Percentiles rank a stretch among this genome's conserved stretches.
Evolutionary conservation across 2,329 filamentous ascomycete genomes (phyloP).

Genomic region (Seiridium cupressi): DNA sequence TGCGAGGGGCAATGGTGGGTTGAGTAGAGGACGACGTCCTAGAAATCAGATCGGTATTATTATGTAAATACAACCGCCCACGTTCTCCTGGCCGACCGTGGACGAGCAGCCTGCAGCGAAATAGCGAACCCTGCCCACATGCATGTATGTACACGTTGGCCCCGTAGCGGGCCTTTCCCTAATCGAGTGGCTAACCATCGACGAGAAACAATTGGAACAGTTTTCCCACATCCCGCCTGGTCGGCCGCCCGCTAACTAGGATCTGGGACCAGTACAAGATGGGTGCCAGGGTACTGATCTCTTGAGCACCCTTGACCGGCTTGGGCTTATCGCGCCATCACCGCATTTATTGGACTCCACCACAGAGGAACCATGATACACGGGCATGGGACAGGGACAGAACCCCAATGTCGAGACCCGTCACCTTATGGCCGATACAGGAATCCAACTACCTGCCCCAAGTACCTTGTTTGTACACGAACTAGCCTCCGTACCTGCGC

Average conservation of each 20-base stretch:
- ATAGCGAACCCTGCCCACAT: no score
- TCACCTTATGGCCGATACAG: not conserved
- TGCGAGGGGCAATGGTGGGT: not conserved
- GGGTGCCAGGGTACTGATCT: not conserved
- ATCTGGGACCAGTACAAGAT: no score
- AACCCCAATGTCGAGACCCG: not conserved
- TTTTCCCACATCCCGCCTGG: no score
- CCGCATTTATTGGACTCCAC: not conserved
- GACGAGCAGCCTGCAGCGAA: not conserved
- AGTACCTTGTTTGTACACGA: not conserved
- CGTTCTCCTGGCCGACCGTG: not conserved
- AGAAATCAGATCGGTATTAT: not conserved
- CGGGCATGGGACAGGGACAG: not conserved
- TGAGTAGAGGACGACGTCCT: not conserved
- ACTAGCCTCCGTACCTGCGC: not conserved
- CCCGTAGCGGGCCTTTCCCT: no score
- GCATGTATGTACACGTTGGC: no score
- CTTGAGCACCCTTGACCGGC: conserved; percentile 1
- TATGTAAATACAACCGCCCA: conserved; percentile 3
- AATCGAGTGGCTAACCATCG: no score
- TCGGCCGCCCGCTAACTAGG: no score
- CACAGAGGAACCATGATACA: not conserved
- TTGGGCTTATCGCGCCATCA: conserved; percentile 8
- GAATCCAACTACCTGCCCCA: not conserved
- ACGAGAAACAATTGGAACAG: no score